Conservation (phyloP, 169 alveolate species). For the Ichthyophthirius multifiliis region DNA sequence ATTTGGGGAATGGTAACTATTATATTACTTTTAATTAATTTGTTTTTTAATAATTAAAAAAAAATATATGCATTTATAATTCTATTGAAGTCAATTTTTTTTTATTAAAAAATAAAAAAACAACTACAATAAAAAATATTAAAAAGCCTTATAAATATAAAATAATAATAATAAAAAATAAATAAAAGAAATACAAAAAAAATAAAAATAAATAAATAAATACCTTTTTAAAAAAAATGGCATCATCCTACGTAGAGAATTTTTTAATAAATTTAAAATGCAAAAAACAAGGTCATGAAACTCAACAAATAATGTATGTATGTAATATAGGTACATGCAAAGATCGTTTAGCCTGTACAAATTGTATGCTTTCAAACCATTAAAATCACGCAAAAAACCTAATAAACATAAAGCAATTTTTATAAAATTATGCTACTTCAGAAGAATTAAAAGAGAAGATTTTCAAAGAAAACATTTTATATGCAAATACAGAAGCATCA, state of each 20-base stretch:
- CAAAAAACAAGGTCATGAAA: constrained; percentile 8
- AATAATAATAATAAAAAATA: too few relatives aligned
- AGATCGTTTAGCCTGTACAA: constrained; percentile 17
- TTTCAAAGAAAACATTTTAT: neutral
- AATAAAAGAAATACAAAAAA: too few relatives aligned
- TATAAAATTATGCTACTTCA: neutral
- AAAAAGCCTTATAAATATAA: too few relatives aligned
- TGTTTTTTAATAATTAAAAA: too few relatives aligned
- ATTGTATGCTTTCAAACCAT: constrained; percentile 16
- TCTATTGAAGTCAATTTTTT: too few relatives aligned
- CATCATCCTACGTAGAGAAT: neutral
- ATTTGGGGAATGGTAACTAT: too few relatives aligned
- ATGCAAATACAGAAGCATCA: neutral
- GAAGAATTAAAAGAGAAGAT: constrained; percentile 4
- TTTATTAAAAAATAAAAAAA: too few relatives aligned
- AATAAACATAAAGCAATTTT: neutral
- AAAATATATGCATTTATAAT: too few relatives aligned
- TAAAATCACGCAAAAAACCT: constrained; percentile 6
- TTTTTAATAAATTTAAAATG: constrained; percentile 6
- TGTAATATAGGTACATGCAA: constrained; percentile 18
- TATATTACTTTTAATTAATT: too few relatives aligned
- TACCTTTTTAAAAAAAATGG: too few relatives aligned
- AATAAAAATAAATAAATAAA: too few relatives aligned
- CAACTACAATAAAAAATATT: too few relatives aligned
- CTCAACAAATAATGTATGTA: constrained; percentile 8